Conservation (phyloP, 768 basidiomycete species). For the Guyanaporus albipodus region DNA sequence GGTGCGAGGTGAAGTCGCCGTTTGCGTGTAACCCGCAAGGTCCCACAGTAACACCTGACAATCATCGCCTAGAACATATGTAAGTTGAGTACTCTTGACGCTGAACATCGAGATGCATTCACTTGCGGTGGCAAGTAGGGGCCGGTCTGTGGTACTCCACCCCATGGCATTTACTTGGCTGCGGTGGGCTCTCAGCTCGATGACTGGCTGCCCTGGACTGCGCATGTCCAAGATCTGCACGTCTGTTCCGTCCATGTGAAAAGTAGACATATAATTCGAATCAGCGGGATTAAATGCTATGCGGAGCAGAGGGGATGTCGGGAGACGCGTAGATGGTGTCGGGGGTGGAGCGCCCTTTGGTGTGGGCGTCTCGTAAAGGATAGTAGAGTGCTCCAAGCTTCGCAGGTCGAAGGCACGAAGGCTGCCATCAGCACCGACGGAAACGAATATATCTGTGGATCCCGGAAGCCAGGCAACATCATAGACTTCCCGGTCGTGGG, state of each 20-base stretch:
- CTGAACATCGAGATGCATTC: slow-evolving; percentile 22
- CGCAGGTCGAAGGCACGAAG: slow-evolving; percentile 95
- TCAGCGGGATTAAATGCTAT: slow-evolving; percentile 90
- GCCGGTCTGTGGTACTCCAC: slow-evolving; percentile 84
- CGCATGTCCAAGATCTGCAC: slow-evolving; percentile 96
- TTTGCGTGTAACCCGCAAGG: slow-evolving; percentile 59
- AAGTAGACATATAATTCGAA: slow-evolving; percentile 95
- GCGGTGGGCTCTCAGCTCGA: slow-evolving; percentile 83
- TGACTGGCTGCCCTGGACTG: slow-evolving; percentile 91
- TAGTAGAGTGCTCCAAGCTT: slow-evolving; percentile 96
- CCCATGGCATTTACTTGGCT: slow-evolving; percentile 81
- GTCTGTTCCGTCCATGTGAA: slow-evolving; percentile 89
- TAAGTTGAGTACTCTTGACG: background rate
- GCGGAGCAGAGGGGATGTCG: slow-evolving; percentile 76
- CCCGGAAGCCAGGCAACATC: slow-evolving; percentile 98
- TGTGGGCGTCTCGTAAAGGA: slow-evolving; percentile 89
- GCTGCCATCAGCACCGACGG: slow-evolving; percentile 96
- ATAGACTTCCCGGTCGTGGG: slow-evolving; percentile 94
- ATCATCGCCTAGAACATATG: slow-evolving; percentile 67
- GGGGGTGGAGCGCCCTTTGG: slow-evolving; percentile 65
- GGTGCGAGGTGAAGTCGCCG: slow-evolving; percentile 61
- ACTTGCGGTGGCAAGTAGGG: slow-evolving; percentile 87
- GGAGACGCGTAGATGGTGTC: slow-evolving; percentile 61
- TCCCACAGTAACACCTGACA: slow-evolving; percentile 95
- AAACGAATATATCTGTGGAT: slow-evolving; percentile 95